Base-by-base conservation (phyloP, 2,329 filamentous ascomycete species). In the Claviceps fusiformis region DNA sequence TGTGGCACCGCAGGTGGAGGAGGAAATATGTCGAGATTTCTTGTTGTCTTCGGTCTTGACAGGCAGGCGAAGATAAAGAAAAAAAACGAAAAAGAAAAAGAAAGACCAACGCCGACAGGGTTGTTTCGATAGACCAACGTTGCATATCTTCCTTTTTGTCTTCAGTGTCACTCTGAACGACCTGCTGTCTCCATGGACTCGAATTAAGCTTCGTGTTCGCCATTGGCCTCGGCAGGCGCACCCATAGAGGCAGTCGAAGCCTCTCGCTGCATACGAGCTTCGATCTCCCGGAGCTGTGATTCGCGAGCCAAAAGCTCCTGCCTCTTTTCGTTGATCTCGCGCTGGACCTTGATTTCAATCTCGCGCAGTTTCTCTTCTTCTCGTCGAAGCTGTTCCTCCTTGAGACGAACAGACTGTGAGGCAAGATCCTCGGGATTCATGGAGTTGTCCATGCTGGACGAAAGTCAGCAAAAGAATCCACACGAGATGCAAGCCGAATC, bases 301-400 rank as follows among this genome's bases (percentile, higher is more conserved):
- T 98, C 93, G 72, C 93, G 90, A 61, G 93, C 93, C 73, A 98
- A 72, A 59, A 98, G 81, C 75, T 98, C 93, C 77, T 98, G 93
- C 76, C 93, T 86, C 83, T 98, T 98, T 82, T 97, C 93, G 76
- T 96, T 95, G 78, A 98, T 98, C 75, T 98, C 93, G 70, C 93
- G 89, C 78, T 98, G 93, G 60, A 98, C 93, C 85, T 98, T 98
- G 78, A 96, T 80, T 72, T 98, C 93, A 70, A 98, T 97, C 78
- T 98, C 93, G 73, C 93, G 89, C 61, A 98, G 86, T 80, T 98
- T 98, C 86, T 98, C 93, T 78, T 98, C 93, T 75, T 98, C 93
- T 67, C 93, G 90, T 69, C 93, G 89, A 64, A 98, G 87, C 74
- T 98, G 93, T 75, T 98, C 93, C 73, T 98, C 93, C 89, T 98